phyloP scores from a whole-genome alignment of 2,329 filamentous ascomycete species.

The Sporothrix mexicana region DNA sequence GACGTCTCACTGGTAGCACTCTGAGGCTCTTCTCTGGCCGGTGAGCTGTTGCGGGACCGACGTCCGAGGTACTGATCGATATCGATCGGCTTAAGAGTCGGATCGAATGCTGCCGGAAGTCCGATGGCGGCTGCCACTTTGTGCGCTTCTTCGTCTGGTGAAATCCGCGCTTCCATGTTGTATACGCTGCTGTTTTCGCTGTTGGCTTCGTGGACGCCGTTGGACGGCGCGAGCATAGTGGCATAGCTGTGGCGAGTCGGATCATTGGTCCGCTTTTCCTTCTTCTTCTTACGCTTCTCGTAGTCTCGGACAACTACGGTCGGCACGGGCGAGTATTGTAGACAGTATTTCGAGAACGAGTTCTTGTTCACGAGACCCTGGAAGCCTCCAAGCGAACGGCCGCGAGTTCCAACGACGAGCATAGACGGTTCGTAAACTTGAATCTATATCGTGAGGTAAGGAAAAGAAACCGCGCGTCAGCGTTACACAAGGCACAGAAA shows the following conservation, averaged over 20 bases:
- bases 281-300: conserved; percentile 88
- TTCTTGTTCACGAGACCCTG: conserved; percentile 83
- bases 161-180: conserved; percentile 60
- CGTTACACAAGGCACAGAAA: conserved; percentile 15
- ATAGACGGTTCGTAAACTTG: conserved; percentile 90
- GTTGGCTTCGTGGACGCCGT: conserved; percentile 64
- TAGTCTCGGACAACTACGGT: conserved; percentile 90
- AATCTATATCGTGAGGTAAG: conserved; percentile 62
- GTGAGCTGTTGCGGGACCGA: conserved; percentile 36
- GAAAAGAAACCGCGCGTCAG: not conserved
- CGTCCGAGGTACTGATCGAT: conserved; percentile 37
- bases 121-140: conserved; percentile 68
- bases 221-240: conserved; percentile 71
- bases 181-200: conserved; percentile 59
- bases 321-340: conserved; percentile 90
- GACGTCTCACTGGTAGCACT: not conserved
- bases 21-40: conserved; percentile 15
- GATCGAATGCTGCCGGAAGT: conserved; percentile 66
- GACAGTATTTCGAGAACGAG: conserved; percentile 91
- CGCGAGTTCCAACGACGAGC: conserved; percentile 86
- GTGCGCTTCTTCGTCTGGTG: conserved; percentile 67
- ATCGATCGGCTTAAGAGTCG: conserved; percentile 64
- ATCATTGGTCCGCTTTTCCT: conserved; percentile 80
- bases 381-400: conserved; percentile 81
- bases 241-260: conserved; percentile 76